Percentiles rank a stretch among this genome's conserved stretches.
These are phyloP conservation scores for Boechera retrofracta DNA, from an alignment of 345 rosid genomes.

Conservation along the genomic window DNA sequence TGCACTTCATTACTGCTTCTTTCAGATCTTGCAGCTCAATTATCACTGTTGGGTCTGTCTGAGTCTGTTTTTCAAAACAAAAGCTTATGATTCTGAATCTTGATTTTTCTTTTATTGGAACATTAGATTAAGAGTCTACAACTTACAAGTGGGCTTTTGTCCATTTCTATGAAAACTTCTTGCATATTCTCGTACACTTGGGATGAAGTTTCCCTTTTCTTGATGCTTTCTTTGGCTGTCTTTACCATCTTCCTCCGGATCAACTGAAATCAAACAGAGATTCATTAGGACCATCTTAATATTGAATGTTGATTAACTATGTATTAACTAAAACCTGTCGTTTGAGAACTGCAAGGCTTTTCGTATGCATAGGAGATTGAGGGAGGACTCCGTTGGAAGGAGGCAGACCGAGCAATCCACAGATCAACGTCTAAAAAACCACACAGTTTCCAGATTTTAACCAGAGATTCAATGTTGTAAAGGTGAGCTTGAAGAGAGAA, in stretches of 20 bases:
- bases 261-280: constrained; percentile 50
- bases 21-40: constrained; percentile 73
- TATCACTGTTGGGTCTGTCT: constrained; percentile 45
- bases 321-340: constrained; percentile 44
- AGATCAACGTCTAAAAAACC: constrained; percentile 67
- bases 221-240: constrained; percentile 76
- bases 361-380: constrained; percentile 96
- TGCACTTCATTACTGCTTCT: constrained; percentile 65
- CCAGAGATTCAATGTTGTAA: neutral
- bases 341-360: constrained; percentile 81
- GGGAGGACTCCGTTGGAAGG: constrained; percentile 93
- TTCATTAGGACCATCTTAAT: neutral
- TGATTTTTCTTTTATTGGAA: neutral
- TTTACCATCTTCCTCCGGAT: constrained; percentile 71
- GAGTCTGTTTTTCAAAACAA: constrained; percentile 25
- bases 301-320: neutral
- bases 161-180: constrained; percentile 69
- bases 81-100: neutral
- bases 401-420: constrained; percentile 83
- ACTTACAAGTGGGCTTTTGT: constrained; percentile 62
- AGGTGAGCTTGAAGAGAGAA: neutral
- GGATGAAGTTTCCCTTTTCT: constrained; percentile 58
- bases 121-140: neutral
- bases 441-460: constrained; percentile 2
- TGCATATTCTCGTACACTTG: constrained; percentile 76